Conservation (phyloP, 1,284 basidiomycete genomes). For the Ceratobasidium sp. region DNA sequence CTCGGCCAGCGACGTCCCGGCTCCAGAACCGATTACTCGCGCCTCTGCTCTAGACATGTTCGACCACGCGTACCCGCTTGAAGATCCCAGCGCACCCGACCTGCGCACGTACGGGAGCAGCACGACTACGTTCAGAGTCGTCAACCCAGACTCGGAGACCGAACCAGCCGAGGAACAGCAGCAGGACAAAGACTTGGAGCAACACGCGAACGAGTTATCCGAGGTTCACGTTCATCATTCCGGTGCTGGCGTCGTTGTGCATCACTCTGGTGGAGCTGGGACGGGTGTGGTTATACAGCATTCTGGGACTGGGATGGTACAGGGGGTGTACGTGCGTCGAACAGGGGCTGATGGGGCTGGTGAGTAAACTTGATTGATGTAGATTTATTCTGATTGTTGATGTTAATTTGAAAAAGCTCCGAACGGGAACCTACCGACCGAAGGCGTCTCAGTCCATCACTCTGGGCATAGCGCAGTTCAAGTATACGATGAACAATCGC, state of each 20-base stretch:
- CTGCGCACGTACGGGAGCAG: slow-evolving; percentile 1
- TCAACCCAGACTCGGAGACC: slow-evolving; percentile 7
- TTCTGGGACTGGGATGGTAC: slow-evolving; percentile 35
- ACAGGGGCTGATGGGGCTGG: slow-evolving; percentile 6
- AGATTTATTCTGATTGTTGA: not conserved
- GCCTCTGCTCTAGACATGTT: slow-evolving; percentile 4
- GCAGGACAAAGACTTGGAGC: slow-evolving; percentile 15
- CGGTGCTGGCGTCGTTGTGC: slow-evolving; percentile 29
- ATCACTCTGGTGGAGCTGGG: slow-evolving; percentile 32
- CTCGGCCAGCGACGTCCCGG: not conserved
- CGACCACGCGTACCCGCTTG: not conserved
- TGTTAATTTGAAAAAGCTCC: not conserved
- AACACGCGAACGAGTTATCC: slow-evolving; percentile 16
- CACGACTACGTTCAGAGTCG: not conserved
- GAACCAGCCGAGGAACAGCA: not conserved
- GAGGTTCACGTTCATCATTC: slow-evolving; percentile 42
- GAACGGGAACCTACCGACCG: not conserved
- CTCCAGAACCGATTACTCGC: not conserved
- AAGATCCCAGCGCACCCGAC: not conserved
- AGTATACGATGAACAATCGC: slow-evolving; percentile 32
- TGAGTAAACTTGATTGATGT: not conserved
- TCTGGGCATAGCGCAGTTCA: slow-evolving; percentile 42
- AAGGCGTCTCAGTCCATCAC: slow-evolving; percentile 32
- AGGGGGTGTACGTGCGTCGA: slow-evolving; percentile 27
- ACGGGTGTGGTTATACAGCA: slow-evolving; percentile 35